Evolutionary conservation across 2,329 filamentous ascomycete species (phyloP), one percentile per base, ranked within the genome.

Genomic region (Cylindrodendrum hubeiense): DNA sequence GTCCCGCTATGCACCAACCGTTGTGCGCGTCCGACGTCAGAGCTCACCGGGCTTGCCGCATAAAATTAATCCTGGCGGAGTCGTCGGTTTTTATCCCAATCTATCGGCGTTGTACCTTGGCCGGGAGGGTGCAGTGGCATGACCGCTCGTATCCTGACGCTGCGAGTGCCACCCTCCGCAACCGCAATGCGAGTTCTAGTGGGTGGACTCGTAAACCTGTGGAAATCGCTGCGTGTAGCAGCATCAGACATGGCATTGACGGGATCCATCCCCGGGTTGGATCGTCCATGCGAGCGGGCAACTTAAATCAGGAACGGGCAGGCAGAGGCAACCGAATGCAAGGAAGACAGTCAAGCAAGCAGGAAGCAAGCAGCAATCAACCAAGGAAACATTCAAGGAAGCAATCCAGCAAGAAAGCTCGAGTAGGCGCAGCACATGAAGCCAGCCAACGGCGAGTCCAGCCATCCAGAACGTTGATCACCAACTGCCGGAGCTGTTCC

Each of bases 1-100:
- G 63, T 65, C 66, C 64, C 64, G 60, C 62, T 63, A 70, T 71
- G 71, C 65, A 74, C 50, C 57, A 39, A 56, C 37, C 46, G 50
- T 47, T 66, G 56, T 64, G 60, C 47, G 62, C 59, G 44, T 44
- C 59, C 53, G 46, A 69, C 53, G 65, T 67, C 65, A 64, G 49
- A 65, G 66, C 61, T 56, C 49, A 62, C 65, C 70, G 72, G 67
- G 71, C 52, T 74, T 71, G 62, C 71, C 72, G 74, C 74, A 75
- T 76, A 74, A 75, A 74, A 74, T 67, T 65, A 69, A 65, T 69
- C 56, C 62, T 70, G 50, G 49, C 22, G 51, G 66, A 65, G 60
- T 59, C n/a, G 7, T 57, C 50, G 33, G 19, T 43, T 57, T 64
- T 66, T 62, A 58, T 66, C 53, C 53, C 60, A 63, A 53, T 46